Conservation (phyloP, 106 monocot species). For the Platanthera guangdongensis region DNA sequence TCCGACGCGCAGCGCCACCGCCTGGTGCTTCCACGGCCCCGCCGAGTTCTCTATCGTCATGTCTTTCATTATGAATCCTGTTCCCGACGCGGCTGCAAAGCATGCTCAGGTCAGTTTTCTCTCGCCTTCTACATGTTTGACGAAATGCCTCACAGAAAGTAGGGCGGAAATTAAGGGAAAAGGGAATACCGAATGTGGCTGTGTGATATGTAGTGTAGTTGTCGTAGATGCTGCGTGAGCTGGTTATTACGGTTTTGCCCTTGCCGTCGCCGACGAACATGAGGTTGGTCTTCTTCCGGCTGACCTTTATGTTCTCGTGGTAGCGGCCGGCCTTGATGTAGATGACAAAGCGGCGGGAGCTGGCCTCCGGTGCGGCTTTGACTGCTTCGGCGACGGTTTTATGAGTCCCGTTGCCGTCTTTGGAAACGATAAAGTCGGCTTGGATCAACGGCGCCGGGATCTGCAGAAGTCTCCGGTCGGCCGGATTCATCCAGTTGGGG, state of each 20-base stretch:
- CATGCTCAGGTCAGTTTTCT: background rate
- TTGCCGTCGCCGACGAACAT: constrained; percentile 69
- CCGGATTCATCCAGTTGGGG: constrained; percentile 52
- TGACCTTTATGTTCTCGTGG: constrained; percentile 67
- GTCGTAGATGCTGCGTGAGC: constrained; percentile 28
- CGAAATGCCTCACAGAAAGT: background rate
- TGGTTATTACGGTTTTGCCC: constrained; percentile 25
- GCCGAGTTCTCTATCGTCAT: constrained; percentile 65
- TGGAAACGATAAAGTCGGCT: constrained; percentile 64
- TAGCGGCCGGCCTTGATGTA: constrained; percentile 79
- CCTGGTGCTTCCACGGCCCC: constrained; percentile 66
- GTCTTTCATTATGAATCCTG: constrained; percentile 60
- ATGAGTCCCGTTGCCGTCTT: constrained; percentile 70
- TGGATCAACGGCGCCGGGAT: constrained; percentile 29
- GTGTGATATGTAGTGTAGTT: constrained; percentile 59
- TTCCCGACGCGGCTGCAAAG: constrained; percentile 40
- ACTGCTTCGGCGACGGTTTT: constrained; percentile 59
- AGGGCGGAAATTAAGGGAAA: background rate
- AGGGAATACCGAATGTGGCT: constrained; percentile 50
- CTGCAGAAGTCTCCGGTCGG: constrained; percentile 60
- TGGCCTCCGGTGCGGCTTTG: constrained; percentile 67
- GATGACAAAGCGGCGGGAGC: constrained; percentile 54
- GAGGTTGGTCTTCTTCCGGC: constrained; percentile 50
- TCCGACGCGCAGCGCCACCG: constrained; percentile 71
- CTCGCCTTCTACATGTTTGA: background rate